Evolutionary conservation across 352 stramenopile species (phyloP).

Genomic region (Pythium biforme): DNA sequence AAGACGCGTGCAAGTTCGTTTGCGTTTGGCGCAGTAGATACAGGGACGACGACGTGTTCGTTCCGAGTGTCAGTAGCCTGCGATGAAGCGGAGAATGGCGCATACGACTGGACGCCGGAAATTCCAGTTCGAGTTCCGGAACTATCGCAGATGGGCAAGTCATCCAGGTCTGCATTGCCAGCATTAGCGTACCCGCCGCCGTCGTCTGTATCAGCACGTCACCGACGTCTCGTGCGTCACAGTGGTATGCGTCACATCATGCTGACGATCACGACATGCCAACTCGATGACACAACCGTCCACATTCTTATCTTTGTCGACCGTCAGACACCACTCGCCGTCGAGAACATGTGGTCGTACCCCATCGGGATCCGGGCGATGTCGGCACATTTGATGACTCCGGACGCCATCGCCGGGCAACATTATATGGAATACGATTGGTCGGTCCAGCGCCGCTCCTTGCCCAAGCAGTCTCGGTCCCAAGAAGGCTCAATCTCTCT

Average conservation of each 20-base stretch:
- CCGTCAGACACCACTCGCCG: constrained; percentile 52
- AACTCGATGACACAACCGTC: constrained; percentile 39
- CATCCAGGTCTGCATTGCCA: neutral
- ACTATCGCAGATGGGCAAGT: neutral
- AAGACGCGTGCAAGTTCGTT: constrained; percentile 20
- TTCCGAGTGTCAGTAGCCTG: constrained; percentile 5
- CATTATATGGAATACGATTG: constrained; percentile 82
- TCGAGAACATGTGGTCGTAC: constrained; percentile 67
- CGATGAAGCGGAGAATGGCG: neutral
- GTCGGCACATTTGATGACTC: constrained; percentile 34
- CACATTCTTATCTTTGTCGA: constrained; percentile 73
- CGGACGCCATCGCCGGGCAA: constrained; percentile 48
- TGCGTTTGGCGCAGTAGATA: neutral
- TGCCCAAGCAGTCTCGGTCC: neutral
- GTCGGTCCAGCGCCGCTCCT: constrained; percentile 35
- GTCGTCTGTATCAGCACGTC: constrained; percentile 44
- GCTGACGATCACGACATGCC: constrained; percentile 68
- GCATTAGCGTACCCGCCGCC: constrained; percentile 37
- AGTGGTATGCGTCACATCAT: constrained; percentile 50
- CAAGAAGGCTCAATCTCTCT: neutral
- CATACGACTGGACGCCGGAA: constrained; percentile 10
- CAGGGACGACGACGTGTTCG: constrained; percentile 3
- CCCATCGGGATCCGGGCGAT: constrained; percentile 52
- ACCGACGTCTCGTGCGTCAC: constrained; percentile 61
- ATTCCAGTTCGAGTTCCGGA: constrained; percentile 17